Percentiles rank a stretch among this genome's conserved stretches.
These are phyloP conservation scores for Penicillium expansum DNA, from an alignment of 2,329 filamentous ascomycete species.

Conservation along the genomic window DNA sequence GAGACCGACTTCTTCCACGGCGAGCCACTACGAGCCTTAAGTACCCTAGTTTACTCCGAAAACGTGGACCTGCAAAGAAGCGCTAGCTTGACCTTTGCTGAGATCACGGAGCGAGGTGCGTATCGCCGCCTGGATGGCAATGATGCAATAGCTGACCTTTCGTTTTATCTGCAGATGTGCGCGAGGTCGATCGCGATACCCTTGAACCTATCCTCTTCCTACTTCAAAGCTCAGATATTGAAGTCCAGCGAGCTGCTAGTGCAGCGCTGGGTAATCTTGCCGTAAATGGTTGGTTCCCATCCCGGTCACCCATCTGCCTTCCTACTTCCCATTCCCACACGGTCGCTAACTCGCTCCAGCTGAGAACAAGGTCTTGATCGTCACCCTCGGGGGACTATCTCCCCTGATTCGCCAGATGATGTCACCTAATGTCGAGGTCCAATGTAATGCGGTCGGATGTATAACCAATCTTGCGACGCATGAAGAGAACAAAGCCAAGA, in stretches of 20 bases:
- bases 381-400: conserved; percentile 82
- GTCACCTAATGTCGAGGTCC: conserved; percentile 94
- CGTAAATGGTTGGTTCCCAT: conserved; percentile 71
- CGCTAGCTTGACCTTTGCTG: conserved; percentile 95
- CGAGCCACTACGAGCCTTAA: conserved; percentile 87
- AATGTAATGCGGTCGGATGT: conserved; percentile 98
- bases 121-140: conserved; percentile 1
- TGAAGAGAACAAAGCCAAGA: conserved; percentile 99
- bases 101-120: conserved; percentile 94
- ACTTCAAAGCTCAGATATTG: conserved; percentile 90
- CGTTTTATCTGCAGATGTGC: conserved; percentile 66
- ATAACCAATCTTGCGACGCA: conserved; percentile 98
- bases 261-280: conserved; percentile 93
- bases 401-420: conserved; percentile 98
- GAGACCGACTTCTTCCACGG: conserved; percentile 99
- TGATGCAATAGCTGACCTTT: conserved; percentile 18
- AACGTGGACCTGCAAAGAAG: conserved; percentile 97
- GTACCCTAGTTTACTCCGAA: conserved; percentile 95
- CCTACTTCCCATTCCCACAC: conserved; percentile 12
- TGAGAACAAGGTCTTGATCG: conserved; percentile 97
- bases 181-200: conserved; percentile 91
- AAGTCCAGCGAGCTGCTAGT: conserved; percentile 94
- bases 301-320: neutral
- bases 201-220: conserved; percentile 94
- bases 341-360: conserved; percentile 59